Evolutionary conservation across 495 filamentous ascomycete species (phyloP), one percentile per base, ranked within the genome.

Genomic region (Aspergillus sclerotiicarbonarius): DNA sequence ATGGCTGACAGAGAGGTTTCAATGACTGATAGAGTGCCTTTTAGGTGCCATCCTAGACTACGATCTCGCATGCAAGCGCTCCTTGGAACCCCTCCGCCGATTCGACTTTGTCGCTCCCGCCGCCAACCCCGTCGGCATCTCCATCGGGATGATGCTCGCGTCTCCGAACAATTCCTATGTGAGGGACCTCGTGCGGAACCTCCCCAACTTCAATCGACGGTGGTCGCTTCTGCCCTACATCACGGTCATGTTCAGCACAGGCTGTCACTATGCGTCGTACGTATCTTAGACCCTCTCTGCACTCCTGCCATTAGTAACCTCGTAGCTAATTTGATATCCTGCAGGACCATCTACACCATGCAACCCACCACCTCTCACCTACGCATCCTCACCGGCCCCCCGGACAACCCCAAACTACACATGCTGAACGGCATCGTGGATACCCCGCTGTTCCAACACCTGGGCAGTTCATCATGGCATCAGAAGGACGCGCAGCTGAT

Each of bases 401-500:
- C 51, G 6, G 43, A 41, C 4, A 33, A 48, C 43, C 64, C 61
- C 15, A 62, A 64, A n/a, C 50, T 79, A 56, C 76, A 77, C 53
- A 71, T 66, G 52, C 64, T 79, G n/a, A 79, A 73, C 51, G 76
- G 74, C 1, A 66, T 53, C n/a, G 74, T 77, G 4, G 67, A 67
- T 18, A 79, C 76, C 0, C 76, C 76, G 4, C 56, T 79, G 3
- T 77, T 77, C 56, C 65, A 71, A 44, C 76, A 79, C 46, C 65
- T 77, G 18, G 76, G 76, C n/a, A 74, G 72, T 47, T 77, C 74
- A 12, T 75, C 71, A 8, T 79, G 76, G 74, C 76, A 79, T 53
- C 72, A 68, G 8, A 74, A 67, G 29, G 76, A 79, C 51, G 76
- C 73, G 50, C 29, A 15, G 25, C 8, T 29, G 47, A 50, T 50